phyloP scores from a whole-genome alignment of 2,329 filamentous ascomycete genomes.

The Microdochium nivale region DNA sequence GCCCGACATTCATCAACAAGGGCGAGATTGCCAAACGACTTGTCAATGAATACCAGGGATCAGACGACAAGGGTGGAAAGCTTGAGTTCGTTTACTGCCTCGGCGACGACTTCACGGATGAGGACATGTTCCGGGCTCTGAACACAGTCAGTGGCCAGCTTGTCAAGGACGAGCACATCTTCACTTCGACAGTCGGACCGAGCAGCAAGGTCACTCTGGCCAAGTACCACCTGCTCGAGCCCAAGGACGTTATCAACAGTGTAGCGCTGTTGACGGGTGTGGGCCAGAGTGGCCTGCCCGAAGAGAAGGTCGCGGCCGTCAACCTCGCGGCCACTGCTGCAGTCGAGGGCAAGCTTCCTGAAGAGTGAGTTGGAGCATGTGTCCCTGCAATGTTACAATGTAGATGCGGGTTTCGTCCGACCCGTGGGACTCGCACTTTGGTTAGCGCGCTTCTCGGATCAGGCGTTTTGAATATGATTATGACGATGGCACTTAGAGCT shows the following conservation, averaged over 20 bases:
- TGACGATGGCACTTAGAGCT: too few relatives aligned
- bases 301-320: slow-evolving; percentile 38
- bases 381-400: too few relatives aligned
- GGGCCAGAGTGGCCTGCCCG: slow-evolving; percentile 23
- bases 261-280: slow-evolving; percentile 46
- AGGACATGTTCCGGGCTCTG: slow-evolving; percentile 90
- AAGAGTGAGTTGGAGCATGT: background rate
- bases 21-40: slow-evolving; percentile 86
- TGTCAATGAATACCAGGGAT: slow-evolving; percentile 60
- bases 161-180: slow-evolving; percentile 60
- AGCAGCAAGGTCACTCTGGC: slow-evolving; percentile 89
- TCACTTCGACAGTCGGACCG: slow-evolving; percentile 84
- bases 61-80: slow-evolving; percentile 35
- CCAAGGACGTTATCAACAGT: slow-evolving; percentile 73
- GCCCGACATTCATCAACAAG: slow-evolving; percentile 97
- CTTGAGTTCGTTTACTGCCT: slow-evolving; percentile 85
- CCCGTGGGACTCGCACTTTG: too few relatives aligned
- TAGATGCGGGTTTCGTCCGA: too few relatives aligned
- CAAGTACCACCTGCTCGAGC: slow-evolving; percentile 82
- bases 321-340: slow-evolving; percentile 46
- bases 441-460: background rate
- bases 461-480: background rate
- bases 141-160: slow-evolving; percentile 45
- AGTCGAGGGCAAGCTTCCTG: slow-evolving; percentile 43
- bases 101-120: slow-evolving; percentile 94